phyloP scores from a whole-genome alignment of 208 protist genomes.

The Leptomonas pyrrhocoris region DNA sequence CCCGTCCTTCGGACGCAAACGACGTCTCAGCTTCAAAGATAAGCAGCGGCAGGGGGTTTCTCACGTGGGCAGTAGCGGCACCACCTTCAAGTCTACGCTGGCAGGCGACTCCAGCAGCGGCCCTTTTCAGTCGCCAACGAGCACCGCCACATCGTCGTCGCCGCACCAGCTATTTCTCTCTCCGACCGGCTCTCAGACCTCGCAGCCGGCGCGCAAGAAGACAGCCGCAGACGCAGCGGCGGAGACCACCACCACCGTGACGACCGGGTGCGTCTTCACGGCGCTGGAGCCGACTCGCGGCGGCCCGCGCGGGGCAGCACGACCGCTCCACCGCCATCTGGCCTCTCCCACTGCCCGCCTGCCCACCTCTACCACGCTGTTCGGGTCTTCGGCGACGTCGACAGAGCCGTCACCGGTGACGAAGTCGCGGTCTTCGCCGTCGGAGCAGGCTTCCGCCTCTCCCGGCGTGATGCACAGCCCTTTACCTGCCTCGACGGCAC shows the following conservation, averaged over 20 bases:
- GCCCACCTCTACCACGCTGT: neutral
- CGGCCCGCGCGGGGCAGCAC: neutral
- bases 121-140: conserved; percentile 1
- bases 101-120: neutral
- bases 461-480: neutral
- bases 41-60: conserved; percentile 22
- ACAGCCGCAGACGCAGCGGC: neutral
- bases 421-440: neutral
- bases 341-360: neutral
- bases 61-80: neutral
- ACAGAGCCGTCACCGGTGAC: neutral
- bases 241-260: neutral
- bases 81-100: neutral
- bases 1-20: conserved; percentile 7
- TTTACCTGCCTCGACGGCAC: neutral
- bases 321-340: neutral
- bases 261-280: conserved; percentile 10
- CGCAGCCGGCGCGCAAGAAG: conserved; percentile 6
- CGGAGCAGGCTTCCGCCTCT: conserved; percentile 1
- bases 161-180: neutral
- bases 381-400: neutral
- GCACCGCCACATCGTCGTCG: neutral
- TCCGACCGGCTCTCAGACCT: neutral
- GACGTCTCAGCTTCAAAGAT: conserved; percentile 28
- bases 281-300: conserved; percentile 12